Percentiles rank a stretch among this genome's conserved stretches.
Evolutionary conservation across 2,329 filamentous ascomycete species (phyloP).

Genomic region (Colletotrichum zoysiae): DNA sequence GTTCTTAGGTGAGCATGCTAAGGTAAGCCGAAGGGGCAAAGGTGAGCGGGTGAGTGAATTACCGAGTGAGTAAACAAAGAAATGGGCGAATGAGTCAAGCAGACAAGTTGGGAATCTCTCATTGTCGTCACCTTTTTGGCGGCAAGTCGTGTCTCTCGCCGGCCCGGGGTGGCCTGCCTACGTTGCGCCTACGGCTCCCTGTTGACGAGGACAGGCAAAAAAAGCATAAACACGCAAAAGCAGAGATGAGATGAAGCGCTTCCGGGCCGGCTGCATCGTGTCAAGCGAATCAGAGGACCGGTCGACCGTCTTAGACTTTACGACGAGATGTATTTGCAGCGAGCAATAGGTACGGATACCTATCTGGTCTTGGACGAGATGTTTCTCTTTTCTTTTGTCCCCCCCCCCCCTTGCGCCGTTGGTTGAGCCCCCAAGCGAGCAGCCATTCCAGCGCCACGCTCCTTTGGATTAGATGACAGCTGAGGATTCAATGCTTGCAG

Average conservation of each 20-base stretch:
- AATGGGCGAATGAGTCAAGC: too few species aligned
- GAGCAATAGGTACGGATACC: neutral
- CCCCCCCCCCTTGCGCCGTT: neutral
- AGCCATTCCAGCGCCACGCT: neutral
- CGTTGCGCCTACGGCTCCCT: slow-evolving; percentile 1
- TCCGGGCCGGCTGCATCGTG: slow-evolving; percentile 20
- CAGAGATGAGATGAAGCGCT: slow-evolving; percentile 28
- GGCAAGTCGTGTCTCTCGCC: neutral
- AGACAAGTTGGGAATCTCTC: neutral
- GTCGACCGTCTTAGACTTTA: neutral
- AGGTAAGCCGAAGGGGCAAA: neutral
- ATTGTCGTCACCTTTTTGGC: neutral
- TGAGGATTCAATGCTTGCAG: neutral
- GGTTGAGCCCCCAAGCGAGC: neutral
- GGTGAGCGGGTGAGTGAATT: neutral
- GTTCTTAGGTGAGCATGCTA: slow-evolving; percentile 9
- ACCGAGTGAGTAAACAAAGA: neutral
- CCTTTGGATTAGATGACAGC: neutral
- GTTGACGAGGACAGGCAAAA: slow-evolving; percentile 1
- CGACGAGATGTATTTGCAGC: slow-evolving; percentile 14
- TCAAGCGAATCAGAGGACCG: slow-evolving; percentile 26
- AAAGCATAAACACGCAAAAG: slow-evolving; percentile 27
- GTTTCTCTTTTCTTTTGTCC: neutral
- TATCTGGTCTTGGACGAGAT: neutral
- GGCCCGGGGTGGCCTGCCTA: neutral